Percentiles rank a stretch among this genome's conserved stretches.
Evolutionary conservation across 768 basidiomycete genomes (phyloP).

Genomic region (Lentinus brumalis): DNA sequence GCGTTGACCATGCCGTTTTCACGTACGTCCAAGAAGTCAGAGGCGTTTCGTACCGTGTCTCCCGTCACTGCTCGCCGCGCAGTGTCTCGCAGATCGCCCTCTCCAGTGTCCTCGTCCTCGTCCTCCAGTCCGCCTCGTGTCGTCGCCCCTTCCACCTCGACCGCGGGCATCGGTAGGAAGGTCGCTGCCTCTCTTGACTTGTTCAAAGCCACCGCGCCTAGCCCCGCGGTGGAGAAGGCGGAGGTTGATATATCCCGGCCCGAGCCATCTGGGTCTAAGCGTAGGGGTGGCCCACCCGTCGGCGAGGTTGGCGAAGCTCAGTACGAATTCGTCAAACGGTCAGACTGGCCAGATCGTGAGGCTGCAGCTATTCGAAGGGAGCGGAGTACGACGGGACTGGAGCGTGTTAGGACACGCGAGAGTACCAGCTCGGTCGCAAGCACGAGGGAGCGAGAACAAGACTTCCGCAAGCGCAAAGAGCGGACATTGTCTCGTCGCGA

Average conservation of each 20-base stretch:
- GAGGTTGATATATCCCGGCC: constrained; percentile 30
- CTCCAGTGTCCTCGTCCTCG: constrained; percentile 28
- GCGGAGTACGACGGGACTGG: constrained; percentile 62
- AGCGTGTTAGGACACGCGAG: constrained; percentile 58
- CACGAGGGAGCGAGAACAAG: constrained; percentile 21
- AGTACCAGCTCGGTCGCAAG: constrained; percentile 30
- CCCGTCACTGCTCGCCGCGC: constrained; percentile 22
- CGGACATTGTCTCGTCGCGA: constrained; percentile 46
- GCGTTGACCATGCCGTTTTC: constrained; percentile 38
- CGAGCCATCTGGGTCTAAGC: constrained; percentile 30
- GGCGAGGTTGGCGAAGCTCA: constrained; percentile 65
- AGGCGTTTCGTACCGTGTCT: constrained; percentile 23
- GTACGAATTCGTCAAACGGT: constrained; percentile 81
- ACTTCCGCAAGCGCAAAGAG: constrained; percentile 32
- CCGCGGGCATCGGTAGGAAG: constrained; percentile 71
- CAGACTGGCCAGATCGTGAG: constrained; percentile 85
- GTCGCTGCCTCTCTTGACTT: constrained; percentile 81
- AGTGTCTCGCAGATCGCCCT: constrained; percentile 27
- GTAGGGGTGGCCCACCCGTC: constrained; percentile 39
- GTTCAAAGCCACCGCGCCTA: constrained; percentile 71
- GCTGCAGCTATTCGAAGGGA: constrained; percentile 68
- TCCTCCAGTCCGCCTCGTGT: constrained; percentile 18
- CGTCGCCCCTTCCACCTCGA: constrained; percentile 17
- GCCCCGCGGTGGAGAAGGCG: constrained; percentile 31
- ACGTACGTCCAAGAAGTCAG: constrained; percentile 28